Evolutionary conservation across 768 basidiomycete genomes (phyloP), one percentile per base, ranked within the genome.

Genomic region (Pulveroboletus sp.): DNA sequence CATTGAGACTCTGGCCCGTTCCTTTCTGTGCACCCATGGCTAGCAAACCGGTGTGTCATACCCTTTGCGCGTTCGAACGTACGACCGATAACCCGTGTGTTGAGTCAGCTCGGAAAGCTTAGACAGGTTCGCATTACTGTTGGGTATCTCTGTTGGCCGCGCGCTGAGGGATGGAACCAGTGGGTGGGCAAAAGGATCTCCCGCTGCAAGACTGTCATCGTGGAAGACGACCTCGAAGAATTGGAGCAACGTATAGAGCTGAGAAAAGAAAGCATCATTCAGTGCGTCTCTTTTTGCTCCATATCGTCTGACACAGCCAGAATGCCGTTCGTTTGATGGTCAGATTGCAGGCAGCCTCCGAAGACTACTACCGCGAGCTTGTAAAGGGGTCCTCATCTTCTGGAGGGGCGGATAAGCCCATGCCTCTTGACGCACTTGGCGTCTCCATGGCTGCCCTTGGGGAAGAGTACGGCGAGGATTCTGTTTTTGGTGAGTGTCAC

Each of bases 141-240:
- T 32, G 51, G 34, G 39, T 26, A 50, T 36, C 22, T 40, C 46
- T 30, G 24, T 31, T 46, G 35, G n/a, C n/a, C n/a, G n/a, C 30
- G 43, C 30, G 45, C 43, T 59, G 62, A 60, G 69, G 59, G 63
- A 52, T 19, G 17, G 14, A 10, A 41, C 16, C 60, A 93, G 88
- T 89, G 90, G 87, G 89, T 89, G 6, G 89, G 88, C 36, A 91
- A 94, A 70, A 86, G 89, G 58, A 90, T 96, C 46, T 83, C 85
- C 23, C 80, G 85, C 55, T 89, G 92, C 64, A 94, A 88, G 76
- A 83, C 87, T 2, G 69, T 79, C 36, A 76, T 86, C 27, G 81
- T 86, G 3, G 85, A 51, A 35, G 53, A 86, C 22, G 91, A 93
- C 54, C 87, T 94, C 65, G 77, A 72, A 31, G 88, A 86, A 41